A percentile compares a stretch with the other conserved stretches of the same genome.
phyloP scores from a whole-genome alignment of 768 basidiomycete genomes.

The Russula sp. region DNA sequence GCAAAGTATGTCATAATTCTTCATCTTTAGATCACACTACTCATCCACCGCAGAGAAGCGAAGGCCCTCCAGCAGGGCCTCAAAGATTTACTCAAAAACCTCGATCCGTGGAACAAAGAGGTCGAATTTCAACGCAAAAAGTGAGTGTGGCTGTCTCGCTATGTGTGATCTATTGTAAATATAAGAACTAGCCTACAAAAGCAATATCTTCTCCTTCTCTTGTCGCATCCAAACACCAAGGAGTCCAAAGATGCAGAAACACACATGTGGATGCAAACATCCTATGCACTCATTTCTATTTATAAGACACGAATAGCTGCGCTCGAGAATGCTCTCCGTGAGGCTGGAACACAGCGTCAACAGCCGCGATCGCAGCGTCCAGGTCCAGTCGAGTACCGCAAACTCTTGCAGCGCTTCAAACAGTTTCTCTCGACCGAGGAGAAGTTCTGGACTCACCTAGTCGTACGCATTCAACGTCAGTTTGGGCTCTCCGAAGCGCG shows the following conservation, averaged over 20 bases:
- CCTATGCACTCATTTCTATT: constrained; percentile 75
- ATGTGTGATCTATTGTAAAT: constrained; percentile 29
- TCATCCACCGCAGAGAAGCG: constrained; percentile 58
- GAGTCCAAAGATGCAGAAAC: constrained; percentile 80
- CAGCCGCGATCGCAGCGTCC: constrained; percentile 43
- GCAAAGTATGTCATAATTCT: constrained; percentile 37
- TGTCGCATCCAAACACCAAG: constrained; percentile 62
- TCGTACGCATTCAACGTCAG: constrained; percentile 68
- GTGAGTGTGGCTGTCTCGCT: constrained; percentile 46
- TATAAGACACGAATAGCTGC: constrained; percentile 74
- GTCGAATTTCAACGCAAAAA: constrained; percentile 84
- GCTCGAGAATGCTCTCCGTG: constrained; percentile 47
- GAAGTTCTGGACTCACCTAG: constrained; percentile 83
- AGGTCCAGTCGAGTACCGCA: constrained; percentile 79
- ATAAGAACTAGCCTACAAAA: constrained; percentile 56
- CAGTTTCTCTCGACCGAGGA: constrained; percentile 89
- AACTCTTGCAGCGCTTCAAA: constrained; percentile 81
- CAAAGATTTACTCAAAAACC: constrained; percentile 70
- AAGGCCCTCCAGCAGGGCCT: constrained; percentile 69
- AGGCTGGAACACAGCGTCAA: constrained; percentile 36
- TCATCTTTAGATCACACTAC: constrained; percentile 20
- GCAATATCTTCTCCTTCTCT: constrained; percentile 64
- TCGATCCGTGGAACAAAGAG: constrained; percentile 79
- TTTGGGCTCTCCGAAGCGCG: constrained; percentile 68
- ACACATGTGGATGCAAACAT: constrained; percentile 91